phyloP scores from a whole-genome alignment of 805 yeast species.

The Wickerhamomyces bisporus region DNA sequence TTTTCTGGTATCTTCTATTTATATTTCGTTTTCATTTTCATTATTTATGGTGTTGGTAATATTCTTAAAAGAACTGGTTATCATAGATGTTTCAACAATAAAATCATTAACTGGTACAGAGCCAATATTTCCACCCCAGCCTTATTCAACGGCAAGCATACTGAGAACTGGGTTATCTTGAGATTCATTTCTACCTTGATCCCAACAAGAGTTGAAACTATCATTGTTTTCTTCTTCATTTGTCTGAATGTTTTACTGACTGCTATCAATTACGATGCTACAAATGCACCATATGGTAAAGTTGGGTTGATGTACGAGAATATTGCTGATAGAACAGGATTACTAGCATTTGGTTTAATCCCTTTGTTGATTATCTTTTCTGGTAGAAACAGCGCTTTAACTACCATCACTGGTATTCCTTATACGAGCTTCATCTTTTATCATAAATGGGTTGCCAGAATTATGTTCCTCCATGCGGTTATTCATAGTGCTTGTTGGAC shows the following conservation, averaged over 20 bases:
- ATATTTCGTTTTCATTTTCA: slow-evolving; percentile 37
- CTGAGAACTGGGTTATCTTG: slow-evolving; percentile 1
- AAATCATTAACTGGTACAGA: slow-evolving; percentile 15
- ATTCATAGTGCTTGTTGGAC: slow-evolving; percentile 15
- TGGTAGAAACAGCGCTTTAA: slow-evolving; percentile 65
- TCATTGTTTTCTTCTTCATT: slow-evolving; percentile 32
- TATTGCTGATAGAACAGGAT: slow-evolving; percentile 22
- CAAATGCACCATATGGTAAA: no score
- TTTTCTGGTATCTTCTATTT: slow-evolving; percentile 29
- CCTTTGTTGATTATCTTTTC: slow-evolving; percentile 60
- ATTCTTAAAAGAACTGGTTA: slow-evolving; percentile 22
- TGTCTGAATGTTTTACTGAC: slow-evolving; percentile 13
- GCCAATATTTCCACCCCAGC: slow-evolving; percentile 19
- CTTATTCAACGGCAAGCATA: slow-evolving; percentile 14
- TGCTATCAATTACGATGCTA: slow-evolving; percentile 11
- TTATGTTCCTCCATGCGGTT: slow-evolving; percentile 25
- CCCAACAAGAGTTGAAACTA: slow-evolving; percentile 22
- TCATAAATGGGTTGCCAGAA: slow-evolving; percentile 61
- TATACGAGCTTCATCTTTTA: slow-evolving; percentile 56
- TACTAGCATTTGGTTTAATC: slow-evolving; percentile 29
- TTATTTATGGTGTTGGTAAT: slow-evolving; percentile 30
- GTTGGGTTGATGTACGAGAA: no score
- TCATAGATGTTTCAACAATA: slow-evolving; percentile 10
- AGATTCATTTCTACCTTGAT: slow-evolving; percentile 12
- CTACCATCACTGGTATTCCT: slow-evolving; percentile 56